Evolutionary conservation across 2,329 filamentous ascomycete genomes (phyloP).

Genomic region (Colletotrichum tropicicola): DNA sequence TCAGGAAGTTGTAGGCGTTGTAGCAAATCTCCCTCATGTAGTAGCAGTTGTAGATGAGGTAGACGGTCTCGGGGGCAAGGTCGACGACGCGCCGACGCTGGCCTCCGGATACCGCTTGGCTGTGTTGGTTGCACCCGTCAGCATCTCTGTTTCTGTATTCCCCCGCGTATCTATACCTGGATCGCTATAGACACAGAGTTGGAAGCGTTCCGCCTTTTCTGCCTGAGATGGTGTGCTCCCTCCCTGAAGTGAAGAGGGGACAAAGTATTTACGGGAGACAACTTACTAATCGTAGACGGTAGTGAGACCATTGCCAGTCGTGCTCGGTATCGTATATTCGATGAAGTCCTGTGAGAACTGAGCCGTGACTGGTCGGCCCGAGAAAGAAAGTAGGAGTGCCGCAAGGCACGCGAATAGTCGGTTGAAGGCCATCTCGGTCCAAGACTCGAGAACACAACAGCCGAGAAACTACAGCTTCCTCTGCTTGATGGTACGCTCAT

Average conservation of each 20-base stretch:
- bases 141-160: background rate
- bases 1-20: conserved; percentile 30
- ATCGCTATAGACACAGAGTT: too few relatives aligned
- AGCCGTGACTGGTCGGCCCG: background rate
- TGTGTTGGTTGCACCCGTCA: background rate
- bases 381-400: background rate
- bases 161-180: too few relatives aligned
- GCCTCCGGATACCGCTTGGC: background rate
- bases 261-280: too few relatives aligned
- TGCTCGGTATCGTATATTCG: background rate
- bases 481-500: background rate
- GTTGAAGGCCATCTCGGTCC: background rate
- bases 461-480: background rate
- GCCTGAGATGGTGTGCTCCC: too few relatives aligned
- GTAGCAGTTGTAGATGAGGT: conserved; percentile 34
- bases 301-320: background rate
- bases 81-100: background rate
- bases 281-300: background rate
- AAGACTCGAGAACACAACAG: background rate
- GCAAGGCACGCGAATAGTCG: background rate
- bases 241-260: too few relatives aligned
- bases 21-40: conserved; percentile 37
- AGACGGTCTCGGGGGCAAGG: conserved; percentile 1
- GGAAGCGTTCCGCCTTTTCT: too few relatives aligned
- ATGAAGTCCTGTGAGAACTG: background rate